phyloP scores from a whole-genome alignment of 1,284 basidiomycete genomes.

The Agaricales sp. region DNA sequence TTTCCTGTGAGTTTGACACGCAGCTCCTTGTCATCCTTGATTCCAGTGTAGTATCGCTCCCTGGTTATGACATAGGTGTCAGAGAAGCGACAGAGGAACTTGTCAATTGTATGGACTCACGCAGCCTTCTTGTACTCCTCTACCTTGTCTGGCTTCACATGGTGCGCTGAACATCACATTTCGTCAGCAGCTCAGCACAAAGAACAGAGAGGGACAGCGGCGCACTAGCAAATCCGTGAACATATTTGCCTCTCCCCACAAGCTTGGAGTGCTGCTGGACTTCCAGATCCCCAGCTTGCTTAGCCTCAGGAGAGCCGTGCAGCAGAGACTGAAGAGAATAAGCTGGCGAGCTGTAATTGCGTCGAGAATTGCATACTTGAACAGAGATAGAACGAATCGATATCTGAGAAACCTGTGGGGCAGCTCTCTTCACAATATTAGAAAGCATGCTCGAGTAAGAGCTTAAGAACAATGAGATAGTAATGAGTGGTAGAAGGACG shows the following conservation, averaged over 20 bases:
- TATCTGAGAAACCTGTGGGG: conserved; percentile 16
- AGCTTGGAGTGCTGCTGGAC: conserved; percentile 73
- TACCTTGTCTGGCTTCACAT: conserved; percentile 68
- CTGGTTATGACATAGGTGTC: conserved; percentile 27
- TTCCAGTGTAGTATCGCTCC: conserved; percentile 70
- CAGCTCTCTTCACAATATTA: conserved; percentile 17
- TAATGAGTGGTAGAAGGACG: neutral
- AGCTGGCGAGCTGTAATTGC: neutral
- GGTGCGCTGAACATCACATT: conserved; percentile 49
- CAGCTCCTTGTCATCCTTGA: conserved; percentile 63
- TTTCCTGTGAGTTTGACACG: conserved; percentile 83
- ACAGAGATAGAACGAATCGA: conserved; percentile 45
- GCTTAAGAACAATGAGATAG: too few relatives aligned
- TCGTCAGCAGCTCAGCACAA: too few relatives aligned
- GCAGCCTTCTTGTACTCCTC: conserved; percentile 82
- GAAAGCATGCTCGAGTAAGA: conserved; percentile 19
- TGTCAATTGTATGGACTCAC: conserved; percentile 42
- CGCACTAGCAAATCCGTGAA: conserved; percentile 83
- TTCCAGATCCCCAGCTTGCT: conserved; percentile 70
- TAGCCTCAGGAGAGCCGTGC: conserved; percentile 78
- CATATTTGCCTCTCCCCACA: conserved; percentile 80
- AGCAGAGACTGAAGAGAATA: conserved; percentile 34
- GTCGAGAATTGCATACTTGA: conserved; percentile 32
- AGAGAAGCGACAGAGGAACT: conserved; percentile 7
- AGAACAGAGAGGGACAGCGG: conserved; percentile 10